Base-by-base conservation (phyloP, 441 rosid genomes). In the Populus hybrid region DNA sequence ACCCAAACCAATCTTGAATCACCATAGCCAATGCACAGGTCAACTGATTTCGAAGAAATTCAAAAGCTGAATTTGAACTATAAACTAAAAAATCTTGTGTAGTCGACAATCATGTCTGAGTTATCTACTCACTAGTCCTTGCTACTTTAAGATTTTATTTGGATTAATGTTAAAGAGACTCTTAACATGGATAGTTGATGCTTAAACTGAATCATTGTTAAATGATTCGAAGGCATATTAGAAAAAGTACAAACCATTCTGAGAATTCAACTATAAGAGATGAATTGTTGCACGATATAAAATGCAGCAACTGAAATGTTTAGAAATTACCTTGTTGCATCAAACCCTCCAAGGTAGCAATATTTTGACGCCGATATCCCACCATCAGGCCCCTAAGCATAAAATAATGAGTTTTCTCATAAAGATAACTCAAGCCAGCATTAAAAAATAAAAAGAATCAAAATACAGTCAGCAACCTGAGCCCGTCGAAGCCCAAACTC, bases 271-370 rank as follows among this genome's bases (percentile, higher is more conserved):
- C 69, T 3, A 59, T 54, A 26, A 23, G 46, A 42, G 32, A 73
- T 50, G 57, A 16, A 78, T 23, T 73, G 68, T 59, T 67, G 24
- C 50, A 57, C 4, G 34, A 42, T 36, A 28, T 34, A 28, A 54
- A 36, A 63, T 69, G 54, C 68, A 34, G 63, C 69, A 78, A 42
- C 70, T 40, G 9, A 76, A 16, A 40, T 74, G 34, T 21, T 28
- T n/a, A 74, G 50, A 76, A 76, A 77, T 76, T 88, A 87, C 99
- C 99, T 97, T 72, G 99, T 94, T n/a, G 95, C 97, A 80, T 97
- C 99, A 90, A 97, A 94, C 70, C 99, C 99, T 84, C 99, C 99
- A 69, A 97, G 81, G 81, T 97, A 97, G 82, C 98, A 90, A 79
- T 97, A 97, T 72, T 90, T 95, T n/a, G 99, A 97, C 61, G 99